Conservation (phyloP, 1,139 yeast genomes). For the Arxiozyma telluris region DNA sequence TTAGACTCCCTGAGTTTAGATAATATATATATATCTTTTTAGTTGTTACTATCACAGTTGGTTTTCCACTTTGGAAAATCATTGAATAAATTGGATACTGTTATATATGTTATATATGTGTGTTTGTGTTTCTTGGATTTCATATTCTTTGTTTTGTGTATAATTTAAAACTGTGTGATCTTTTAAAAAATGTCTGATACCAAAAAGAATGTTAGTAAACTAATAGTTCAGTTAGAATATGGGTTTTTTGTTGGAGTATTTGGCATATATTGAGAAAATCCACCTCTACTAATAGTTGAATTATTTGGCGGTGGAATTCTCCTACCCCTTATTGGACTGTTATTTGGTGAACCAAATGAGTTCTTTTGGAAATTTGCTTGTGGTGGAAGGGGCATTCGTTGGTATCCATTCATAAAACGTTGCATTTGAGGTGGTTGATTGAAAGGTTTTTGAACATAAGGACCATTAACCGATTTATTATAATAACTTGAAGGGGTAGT, state of each 20-base stretch:
- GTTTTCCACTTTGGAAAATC: background rate
- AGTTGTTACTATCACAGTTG: background rate
- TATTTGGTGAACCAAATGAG: background rate
- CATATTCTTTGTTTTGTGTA: background rate
- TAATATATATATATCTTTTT: background rate
- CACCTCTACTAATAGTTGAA: slow-evolving; percentile 4
- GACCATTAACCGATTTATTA: background rate
- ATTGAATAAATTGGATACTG: too few species aligned
- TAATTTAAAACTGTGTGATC: too few species aligned
- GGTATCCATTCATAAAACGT: background rate
- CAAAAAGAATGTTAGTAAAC: background rate
- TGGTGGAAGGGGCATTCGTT: background rate
- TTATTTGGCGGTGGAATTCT: background rate
- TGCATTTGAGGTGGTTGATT: background rate
- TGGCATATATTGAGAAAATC: slow-evolving; percentile 29
- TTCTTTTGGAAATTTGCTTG: background rate
- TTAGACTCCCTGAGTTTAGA: background rate
- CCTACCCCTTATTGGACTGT: background rate
- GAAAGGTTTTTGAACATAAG: background rate
- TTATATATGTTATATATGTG: background rate
- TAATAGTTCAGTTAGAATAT: slow-evolving; percentile 12
- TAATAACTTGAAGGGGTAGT: background rate
- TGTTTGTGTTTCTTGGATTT: background rate
- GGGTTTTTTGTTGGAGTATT: slow-evolving; percentile 20
- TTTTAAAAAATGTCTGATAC: background rate